phyloP scores from a whole-genome alignment of 805 yeast genomes.

The Cyberlindnera euphorbiae region DNA sequence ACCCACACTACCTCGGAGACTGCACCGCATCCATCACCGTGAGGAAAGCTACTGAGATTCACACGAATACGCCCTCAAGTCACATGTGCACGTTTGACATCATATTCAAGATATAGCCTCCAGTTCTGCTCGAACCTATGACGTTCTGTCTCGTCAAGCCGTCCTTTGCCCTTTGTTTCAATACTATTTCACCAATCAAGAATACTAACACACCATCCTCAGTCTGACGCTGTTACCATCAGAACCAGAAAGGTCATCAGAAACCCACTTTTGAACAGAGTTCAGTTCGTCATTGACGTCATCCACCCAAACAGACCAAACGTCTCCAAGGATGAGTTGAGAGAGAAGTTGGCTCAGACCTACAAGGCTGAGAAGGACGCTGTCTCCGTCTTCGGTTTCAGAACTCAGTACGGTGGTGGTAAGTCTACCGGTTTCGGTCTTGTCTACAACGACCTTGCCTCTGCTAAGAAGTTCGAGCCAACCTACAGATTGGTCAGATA shows the following conservation, averaged over 20 bases:
- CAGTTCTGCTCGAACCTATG: too few species aligned
- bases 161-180: too few species aligned
- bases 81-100: too few species aligned
- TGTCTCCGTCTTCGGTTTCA: slow-evolving; percentile 97
- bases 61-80: too few species aligned
- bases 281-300: slow-evolving; percentile 99
- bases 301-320: slow-evolving; percentile 99
- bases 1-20: too few species aligned
- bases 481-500: slow-evolving; percentile 98
- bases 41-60: too few species aligned
- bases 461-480: slow-evolving; percentile 98
- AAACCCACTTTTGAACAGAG: slow-evolving; percentile 98
- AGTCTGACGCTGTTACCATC: slow-evolving; percentile 99
- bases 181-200: not conserved
- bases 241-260: slow-evolving; percentile 98
- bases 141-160: too few species aligned
- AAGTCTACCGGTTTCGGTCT: slow-evolving; percentile 99
- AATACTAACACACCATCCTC: slow-evolving; percentile 21
- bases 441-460: slow-evolving; percentile 96
- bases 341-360: slow-evolving; percentile 84
- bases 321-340: slow-evolving; percentile 98
- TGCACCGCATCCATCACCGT: too few species aligned
- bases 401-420: slow-evolving; percentile 99
- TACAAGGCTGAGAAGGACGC: slow-evolving; percentile 93
- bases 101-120: too few species aligned